phyloP scores from a whole-genome alignment of 768 basidiomycete species.

The Rhodosporidiobolus sp. region DNA sequence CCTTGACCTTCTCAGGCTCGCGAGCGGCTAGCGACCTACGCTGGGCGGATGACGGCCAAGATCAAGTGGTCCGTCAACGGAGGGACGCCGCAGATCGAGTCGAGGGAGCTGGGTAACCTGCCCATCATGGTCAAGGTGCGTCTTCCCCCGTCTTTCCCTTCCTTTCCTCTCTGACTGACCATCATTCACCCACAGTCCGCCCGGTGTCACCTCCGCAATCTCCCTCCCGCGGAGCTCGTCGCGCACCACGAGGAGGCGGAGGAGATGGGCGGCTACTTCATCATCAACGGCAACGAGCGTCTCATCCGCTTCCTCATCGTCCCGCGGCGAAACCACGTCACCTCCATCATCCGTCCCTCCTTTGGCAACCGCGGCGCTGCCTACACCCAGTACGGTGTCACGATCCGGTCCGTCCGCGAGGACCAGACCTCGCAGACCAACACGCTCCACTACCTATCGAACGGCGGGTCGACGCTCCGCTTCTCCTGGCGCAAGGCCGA shows the following conservation, averaged over 20 bases:
- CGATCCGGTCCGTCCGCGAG: constrained; percentile 87
- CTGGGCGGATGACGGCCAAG: constrained; percentile 81
- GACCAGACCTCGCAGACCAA: constrained; percentile 94
- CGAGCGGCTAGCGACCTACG: constrained; percentile 87
- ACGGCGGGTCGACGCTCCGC: constrained; percentile 92
- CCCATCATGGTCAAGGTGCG: constrained; percentile 96
- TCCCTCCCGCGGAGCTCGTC: constrained; percentile 83
- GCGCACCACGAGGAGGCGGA: constrained; percentile 90
- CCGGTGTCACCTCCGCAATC: constrained; percentile 81
- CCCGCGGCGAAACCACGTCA: constrained; percentile 91
- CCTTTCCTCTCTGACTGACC: background rate
- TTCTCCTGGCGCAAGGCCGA: constrained; percentile 98
- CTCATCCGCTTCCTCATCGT: constrained; percentile 96
- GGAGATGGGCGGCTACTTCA: constrained; percentile 98
- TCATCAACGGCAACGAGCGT: constrained; percentile 98
- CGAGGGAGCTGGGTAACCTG: constrained; percentile 80
- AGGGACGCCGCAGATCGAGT: constrained; percentile 65
- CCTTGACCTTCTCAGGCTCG: constrained; percentile 63
- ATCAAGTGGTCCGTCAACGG: constrained; percentile 77
- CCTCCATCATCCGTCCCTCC: constrained; percentile 83
- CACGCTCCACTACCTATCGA: constrained; percentile 93
- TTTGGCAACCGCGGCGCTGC: constrained; percentile 90
- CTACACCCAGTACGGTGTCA: constrained; percentile 89
- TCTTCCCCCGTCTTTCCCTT: constrained; percentile 27
- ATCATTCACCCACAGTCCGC: constrained; percentile 62